These are phyloP conservation scores for Populus simonii DNA, from an alignment of 345 rosid genomes.

Conservation along the genomic window DNA sequence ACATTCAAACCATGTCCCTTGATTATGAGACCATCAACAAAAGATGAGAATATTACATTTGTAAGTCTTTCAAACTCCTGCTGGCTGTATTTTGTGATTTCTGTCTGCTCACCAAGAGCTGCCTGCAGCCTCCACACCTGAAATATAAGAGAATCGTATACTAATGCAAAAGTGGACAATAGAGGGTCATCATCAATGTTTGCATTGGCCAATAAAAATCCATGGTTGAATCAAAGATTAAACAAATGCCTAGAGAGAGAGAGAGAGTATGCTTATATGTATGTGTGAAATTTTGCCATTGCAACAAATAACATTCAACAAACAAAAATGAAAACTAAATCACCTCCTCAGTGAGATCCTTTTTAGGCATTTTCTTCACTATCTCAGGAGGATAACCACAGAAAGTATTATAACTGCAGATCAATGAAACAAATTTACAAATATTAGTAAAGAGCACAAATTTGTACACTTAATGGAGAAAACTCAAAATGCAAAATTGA, in stretches of 20 bases:
- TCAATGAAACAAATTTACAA: not conserved
- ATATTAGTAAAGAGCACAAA: no score
- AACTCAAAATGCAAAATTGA: no score
- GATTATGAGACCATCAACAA: not conserved
- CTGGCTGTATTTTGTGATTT: slow-evolving; percentile 82
- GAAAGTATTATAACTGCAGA: slow-evolving; percentile 84
- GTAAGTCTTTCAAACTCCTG: slow-evolving; percentile 93
- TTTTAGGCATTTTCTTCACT: slow-evolving; percentile 93
- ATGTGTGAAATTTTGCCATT: not conserved
- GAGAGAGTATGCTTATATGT: not conserved
- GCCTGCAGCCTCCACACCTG: slow-evolving; percentile 99
- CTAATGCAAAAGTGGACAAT: not conserved
- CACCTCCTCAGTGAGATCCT: slow-evolving; percentile 97
- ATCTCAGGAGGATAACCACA: slow-evolving; percentile 92
- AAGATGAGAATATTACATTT: slow-evolving; percentile 46
- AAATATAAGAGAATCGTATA: not conserved
- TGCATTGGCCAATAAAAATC: slow-evolving; percentile 1
- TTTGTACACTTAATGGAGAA: no score
- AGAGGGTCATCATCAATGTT: not conserved
- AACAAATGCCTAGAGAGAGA: not conserved
- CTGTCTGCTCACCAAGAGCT: slow-evolving; percentile 94
- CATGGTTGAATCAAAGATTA: not conserved
- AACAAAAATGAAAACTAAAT: not conserved
- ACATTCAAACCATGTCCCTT: not conserved
- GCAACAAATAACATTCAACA: not conserved